Conservation (phyloP, 1,139 yeast genomes). For the Pichia kudriavzevii region DNA sequence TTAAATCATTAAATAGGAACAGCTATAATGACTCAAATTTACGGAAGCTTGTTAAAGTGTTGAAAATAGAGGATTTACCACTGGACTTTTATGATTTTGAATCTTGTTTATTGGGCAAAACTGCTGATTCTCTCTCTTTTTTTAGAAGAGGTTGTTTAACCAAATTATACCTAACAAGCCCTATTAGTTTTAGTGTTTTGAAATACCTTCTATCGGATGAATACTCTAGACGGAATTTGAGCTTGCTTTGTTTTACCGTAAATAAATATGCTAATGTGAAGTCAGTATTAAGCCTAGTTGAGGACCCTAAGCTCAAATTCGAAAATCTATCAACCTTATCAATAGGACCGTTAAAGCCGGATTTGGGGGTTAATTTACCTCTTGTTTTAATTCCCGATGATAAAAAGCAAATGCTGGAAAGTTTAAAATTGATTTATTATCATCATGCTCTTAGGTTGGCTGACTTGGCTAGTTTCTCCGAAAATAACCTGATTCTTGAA, state of each 20-base stretch:
- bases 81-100: constrained; percentile 25
- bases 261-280: constrained; percentile 4
- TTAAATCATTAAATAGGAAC: constrained; percentile 5
- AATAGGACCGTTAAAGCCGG: constrained; percentile 16
- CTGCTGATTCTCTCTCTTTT: constrained; percentile 1
- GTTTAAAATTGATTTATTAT: constrained; percentile 4
- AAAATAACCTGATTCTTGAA: too few relatives aligned
- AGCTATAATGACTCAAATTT: neutral
- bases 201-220: constrained; percentile 5
- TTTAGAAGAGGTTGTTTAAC: constrained; percentile 9
- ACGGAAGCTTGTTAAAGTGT: constrained; percentile 5
- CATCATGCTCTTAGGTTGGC: constrained; percentile 9
- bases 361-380: constrained; percentile 8
- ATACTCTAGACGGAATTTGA: constrained; percentile 8
- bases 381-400: constrained; percentile 7
- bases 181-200: constrained; percentile 13
- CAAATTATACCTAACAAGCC: constrained; percentile 9
- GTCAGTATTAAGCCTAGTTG: constrained; percentile 4
- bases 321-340: constrained; percentile 10
- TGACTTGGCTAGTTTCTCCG: too few relatives aligned
- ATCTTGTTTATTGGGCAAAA: constrained; percentile 5
- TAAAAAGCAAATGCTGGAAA: too few relatives aligned
- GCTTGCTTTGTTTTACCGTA: constrained; percentile 5
- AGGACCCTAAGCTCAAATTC: constrained; percentile 4
- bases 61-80: constrained; percentile 19